A percentile compares a stretch with the other conserved stretches of the same genome.
Evolutionary conservation across 2,329 filamentous ascomycete genomes (phyloP).

Genomic region (Cylindrodendrum hubeiense): DNA sequence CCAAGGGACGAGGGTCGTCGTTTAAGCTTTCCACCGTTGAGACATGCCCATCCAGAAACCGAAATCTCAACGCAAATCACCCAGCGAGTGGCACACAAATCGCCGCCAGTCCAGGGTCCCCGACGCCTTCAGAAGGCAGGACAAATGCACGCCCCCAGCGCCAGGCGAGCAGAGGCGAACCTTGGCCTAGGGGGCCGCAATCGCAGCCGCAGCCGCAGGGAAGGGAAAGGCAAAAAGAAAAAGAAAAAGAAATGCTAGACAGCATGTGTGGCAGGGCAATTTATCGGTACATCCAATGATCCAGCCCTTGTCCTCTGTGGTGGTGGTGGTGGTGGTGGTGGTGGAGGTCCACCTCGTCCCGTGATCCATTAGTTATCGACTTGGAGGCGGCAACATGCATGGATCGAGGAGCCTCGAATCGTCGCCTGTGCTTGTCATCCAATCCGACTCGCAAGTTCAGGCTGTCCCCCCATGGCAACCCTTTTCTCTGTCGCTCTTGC

Average conservation of each 20-base stretch:
- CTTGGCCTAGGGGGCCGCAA: background rate
- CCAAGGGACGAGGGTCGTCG: constrained; percentile 1
- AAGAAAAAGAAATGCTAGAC: constrained; percentile 23
- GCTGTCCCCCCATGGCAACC: background rate
- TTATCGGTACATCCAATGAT: background rate
- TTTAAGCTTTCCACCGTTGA: constrained; percentile 16
- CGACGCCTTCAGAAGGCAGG: background rate
- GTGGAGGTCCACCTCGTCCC: background rate
- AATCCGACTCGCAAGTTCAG: background rate
- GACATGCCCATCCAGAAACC: background rate
- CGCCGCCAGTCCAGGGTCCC: background rate
- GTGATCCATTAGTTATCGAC: background rate
- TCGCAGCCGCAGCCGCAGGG: background rate
- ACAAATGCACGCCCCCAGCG: background rate
- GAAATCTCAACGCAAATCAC: constrained; percentile 6
- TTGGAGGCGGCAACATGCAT: background rate
- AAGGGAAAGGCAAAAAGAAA: background rate
- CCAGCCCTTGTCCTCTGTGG: background rate
- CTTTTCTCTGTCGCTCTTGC: background rate
- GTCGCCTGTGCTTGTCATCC: background rate
- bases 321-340: background rate
- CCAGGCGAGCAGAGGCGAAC: background rate
- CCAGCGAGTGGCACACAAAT: background rate
- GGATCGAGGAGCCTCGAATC: constrained; percentile 1
- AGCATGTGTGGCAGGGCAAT: background rate